phyloP scores from a whole-genome alignment of 2,329 filamentous ascomycete genomes.

The Talaromyces funiculosus region DNA sequence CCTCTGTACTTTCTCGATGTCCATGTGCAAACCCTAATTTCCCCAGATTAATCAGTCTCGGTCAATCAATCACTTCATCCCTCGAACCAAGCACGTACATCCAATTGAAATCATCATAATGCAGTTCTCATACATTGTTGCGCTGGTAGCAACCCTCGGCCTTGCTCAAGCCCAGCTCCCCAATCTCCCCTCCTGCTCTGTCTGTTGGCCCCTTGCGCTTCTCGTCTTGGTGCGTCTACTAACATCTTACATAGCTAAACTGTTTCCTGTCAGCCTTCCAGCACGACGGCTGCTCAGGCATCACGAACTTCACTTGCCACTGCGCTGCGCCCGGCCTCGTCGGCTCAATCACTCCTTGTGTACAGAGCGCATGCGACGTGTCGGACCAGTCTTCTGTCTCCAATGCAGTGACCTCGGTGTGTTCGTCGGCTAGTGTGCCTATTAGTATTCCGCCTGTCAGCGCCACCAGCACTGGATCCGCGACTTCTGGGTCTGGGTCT shows the following conservation, averaged over 20 bases:
- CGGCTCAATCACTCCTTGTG: constrained; percentile 41
- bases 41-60: no score
- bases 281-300: constrained; percentile 40
- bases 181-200: constrained; percentile 43
- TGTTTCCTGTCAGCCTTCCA: constrained; percentile 43
- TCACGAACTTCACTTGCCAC: constrained; percentile 48
- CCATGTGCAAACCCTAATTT: no score
- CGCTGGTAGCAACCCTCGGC: neutral
- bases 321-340: constrained; percentile 44
- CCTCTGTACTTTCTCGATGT: neutral
- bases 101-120: neutral
- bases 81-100: neutral
- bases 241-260: constrained; percentile 25
- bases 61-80: neutral
- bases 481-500: neutral
- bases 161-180: constrained; percentile 32
- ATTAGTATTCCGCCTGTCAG: constrained; percentile 28
- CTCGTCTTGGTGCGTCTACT: no score
- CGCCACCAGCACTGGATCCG: constrained; percentile 10
- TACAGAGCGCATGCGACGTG: constrained; percentile 37
- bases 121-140: neutral
- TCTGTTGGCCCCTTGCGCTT: constrained; percentile 23
- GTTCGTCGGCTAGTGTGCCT: constrained; percentile 32
- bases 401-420: constrained; percentile 29
- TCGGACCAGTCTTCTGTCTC: constrained; percentile 36